phyloP scores from a whole-genome alignment of 2,329 filamentous ascomycete species.

The Monilinia fructicola region DNA sequence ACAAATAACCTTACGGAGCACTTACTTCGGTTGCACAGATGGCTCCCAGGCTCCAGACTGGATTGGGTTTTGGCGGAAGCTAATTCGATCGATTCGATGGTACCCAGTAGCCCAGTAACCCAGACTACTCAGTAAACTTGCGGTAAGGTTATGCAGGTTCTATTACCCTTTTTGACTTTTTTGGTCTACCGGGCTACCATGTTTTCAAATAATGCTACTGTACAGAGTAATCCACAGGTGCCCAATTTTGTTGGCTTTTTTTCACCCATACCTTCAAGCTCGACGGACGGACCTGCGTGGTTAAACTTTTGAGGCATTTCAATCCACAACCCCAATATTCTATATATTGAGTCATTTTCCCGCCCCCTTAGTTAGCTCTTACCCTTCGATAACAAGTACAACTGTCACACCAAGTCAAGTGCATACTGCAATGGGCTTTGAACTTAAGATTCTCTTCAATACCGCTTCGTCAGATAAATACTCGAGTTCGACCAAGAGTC shows the following conservation, averaged over 20 bases:
- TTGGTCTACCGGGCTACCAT: constrained; percentile 10
- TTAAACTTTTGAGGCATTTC: constrained; percentile 21
- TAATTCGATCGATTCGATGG: constrained; percentile 15
- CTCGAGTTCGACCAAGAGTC: constrained; percentile 12
- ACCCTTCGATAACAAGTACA: neutral
- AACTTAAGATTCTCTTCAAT: constrained; percentile 3
- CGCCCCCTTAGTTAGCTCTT: neutral
- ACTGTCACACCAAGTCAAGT: neutral
- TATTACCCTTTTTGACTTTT: constrained; percentile 9
- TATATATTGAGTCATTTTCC: constrained; percentile 25
- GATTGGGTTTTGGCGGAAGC: constrained; percentile 6
- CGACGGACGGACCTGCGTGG: constrained; percentile 10
- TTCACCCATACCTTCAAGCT: constrained; percentile 6
- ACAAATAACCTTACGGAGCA: no score
- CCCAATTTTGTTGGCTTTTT: constrained; percentile 21
- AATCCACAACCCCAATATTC: neutral
- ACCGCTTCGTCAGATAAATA: constrained; percentile 21
- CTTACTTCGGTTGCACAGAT: neutral
- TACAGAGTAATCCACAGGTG: neutral
- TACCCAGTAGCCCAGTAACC: no score
- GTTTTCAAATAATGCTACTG: constrained; percentile 2
- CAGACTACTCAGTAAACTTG: constrained; percentile 10
- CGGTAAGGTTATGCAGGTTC: constrained; percentile 17
- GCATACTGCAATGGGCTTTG: constrained; percentile 21
- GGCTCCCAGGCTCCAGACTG: neutral